Base-by-base conservation (phyloP, 148 eudicot species). In the Arctostaphylos glauca region DNA sequence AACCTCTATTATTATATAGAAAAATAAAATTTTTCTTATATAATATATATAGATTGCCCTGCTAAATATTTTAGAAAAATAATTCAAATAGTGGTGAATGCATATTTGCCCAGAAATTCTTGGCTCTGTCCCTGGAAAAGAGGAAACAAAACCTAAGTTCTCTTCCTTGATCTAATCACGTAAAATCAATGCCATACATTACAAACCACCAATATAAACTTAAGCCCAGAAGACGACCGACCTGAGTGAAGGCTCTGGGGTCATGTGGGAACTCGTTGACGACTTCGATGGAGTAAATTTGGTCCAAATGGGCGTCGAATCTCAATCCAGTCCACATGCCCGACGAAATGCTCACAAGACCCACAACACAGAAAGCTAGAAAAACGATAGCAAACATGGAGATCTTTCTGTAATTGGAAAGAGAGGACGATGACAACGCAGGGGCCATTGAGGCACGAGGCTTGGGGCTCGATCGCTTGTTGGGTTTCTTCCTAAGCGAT, bases 261-360 rank as follows among this genome's bases (percentile, higher is more conserved):
- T 96, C 99, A 84, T 96, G 99, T 43, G 95, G 98, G 80, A 88
- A 96, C 87, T 90, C 95, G 53, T 90, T 88, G 78, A 96, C 89
- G 9, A 94, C 88, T 77, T 94, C 82, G 55, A 87, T 60, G 1
- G 89, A 74, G 84, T 85, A 84, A 82, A 93, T 74, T 25, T 47
- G 84, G 79, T 78, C 50, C 56, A 81, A 82, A 1, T 19, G 82
- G 18, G 64, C 12, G 5, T 72, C 74, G 53, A 16, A 78, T 55
- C 85, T 82, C 9, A 84, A 23, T 82, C 53, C 55, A 56, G 31
- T n/a, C 80, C 87, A 84, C 47, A 66, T 74, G 84, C 79, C 90
- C 58, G 88, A 87, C 46, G 89, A 89, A 87, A 86, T 49, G 89
- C 82, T 85, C 3, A 89, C 49, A 13, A 88, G 72, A 83, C 84